Conservation (phyloP, 345 rosid species). For the Punica granatum region DNA sequence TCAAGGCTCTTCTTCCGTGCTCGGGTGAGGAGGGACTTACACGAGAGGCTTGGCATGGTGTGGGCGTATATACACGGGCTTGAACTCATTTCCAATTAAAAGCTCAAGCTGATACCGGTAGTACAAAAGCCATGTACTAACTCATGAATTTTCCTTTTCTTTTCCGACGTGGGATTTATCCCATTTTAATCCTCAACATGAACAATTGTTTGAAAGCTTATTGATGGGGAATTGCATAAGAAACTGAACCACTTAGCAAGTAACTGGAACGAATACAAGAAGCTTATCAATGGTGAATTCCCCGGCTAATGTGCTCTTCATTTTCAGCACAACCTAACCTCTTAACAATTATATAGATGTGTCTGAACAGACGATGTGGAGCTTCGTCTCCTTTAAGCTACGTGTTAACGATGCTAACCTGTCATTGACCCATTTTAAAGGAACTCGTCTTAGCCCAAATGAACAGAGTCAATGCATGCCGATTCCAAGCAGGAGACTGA, state of each 20-base stretch:
- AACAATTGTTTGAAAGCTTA: too few relatives aligned
- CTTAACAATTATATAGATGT: background rate
- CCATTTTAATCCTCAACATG: too few relatives aligned
- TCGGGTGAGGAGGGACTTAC: too few relatives aligned
- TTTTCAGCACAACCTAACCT: background rate
- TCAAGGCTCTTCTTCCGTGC: too few relatives aligned
- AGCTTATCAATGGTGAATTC: background rate
- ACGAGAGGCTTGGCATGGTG: too few relatives aligned
- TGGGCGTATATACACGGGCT: too few relatives aligned
- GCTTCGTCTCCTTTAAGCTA: background rate
- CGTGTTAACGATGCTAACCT: background rate
- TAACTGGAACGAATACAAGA: background rate
- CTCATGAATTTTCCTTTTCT: too few relatives aligned
- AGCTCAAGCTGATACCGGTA: too few relatives aligned
- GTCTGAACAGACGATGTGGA: background rate
- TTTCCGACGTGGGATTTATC: too few relatives aligned
- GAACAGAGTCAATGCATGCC: background rate
- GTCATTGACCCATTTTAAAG: background rate
- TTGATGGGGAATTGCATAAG: too few relatives aligned
- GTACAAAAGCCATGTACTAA: too few relatives aligned
- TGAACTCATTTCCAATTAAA: too few relatives aligned
- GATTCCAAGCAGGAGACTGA: background rate
- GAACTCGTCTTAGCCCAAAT: background rate
- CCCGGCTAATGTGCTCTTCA: background rate
- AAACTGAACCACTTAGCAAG: background rate